phyloP scores from a whole-genome alignment of 2,329 filamentous ascomycete genomes.

The Aspergillus melleus region DNA sequence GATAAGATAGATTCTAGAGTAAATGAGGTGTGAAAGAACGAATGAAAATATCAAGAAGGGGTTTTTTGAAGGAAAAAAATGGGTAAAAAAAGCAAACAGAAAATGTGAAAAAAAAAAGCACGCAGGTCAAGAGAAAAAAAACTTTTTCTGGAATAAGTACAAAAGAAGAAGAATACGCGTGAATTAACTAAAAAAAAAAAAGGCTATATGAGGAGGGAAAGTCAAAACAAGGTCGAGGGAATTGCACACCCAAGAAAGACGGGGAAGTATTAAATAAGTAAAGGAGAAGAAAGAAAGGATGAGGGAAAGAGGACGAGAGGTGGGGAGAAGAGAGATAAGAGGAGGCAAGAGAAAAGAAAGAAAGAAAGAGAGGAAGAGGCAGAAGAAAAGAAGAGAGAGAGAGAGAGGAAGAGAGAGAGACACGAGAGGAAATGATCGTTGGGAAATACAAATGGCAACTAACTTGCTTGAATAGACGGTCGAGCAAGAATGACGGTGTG shows the following conservation, averaged over 20 bases:
- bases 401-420: constrained; percentile 3
- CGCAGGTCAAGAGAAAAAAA: neutral
- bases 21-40: neutral
- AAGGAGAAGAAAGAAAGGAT: constrained; percentile 4
- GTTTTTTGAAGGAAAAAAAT: constrained; percentile 3
- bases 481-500: constrained; percentile 31
- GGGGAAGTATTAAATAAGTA: constrained; percentile 17
- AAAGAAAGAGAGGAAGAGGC: constrained; percentile 1
- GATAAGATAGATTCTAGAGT: neutral
- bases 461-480: constrained; percentile 2
- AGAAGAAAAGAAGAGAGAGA: constrained; percentile 4
- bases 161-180: constrained; percentile 7
- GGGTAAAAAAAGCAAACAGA: neutral
- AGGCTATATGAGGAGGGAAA: constrained; percentile 7
- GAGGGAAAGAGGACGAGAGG: constrained; percentile 2
- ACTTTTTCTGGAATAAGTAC: constrained; percentile 7
- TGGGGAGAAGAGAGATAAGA: constrained; percentile 1
- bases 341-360: neutral
- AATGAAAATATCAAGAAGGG: constrained; percentile 8
- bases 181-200: constrained; percentile 10
- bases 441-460: constrained; percentile 21
- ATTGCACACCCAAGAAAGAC: constrained; percentile 19
- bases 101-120: constrained; percentile 2
- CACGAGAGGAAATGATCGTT: constrained; percentile 22
- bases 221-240: constrained; percentile 6